A percentile compares a stretch with the other conserved stretches of the same genome.
Evolutionary conservation across 2,329 filamentous ascomycete species (phyloP).

Genomic region (Aspergillus intermedius): DNA sequence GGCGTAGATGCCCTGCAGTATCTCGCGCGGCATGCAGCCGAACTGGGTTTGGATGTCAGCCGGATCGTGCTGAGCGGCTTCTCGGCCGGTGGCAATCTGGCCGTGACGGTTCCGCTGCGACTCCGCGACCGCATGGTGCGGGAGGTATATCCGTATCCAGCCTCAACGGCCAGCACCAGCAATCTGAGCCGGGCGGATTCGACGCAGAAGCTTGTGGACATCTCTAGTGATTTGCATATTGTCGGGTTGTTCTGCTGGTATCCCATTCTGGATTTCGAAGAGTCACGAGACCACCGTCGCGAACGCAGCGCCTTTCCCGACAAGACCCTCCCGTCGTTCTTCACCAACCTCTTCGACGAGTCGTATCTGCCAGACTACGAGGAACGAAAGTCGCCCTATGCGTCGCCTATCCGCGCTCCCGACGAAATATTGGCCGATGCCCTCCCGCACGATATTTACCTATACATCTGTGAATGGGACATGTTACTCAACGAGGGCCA

Average conservation of each 20-base stretch:
- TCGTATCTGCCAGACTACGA: conserved; percentile 42
- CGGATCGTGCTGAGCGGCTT: conserved; percentile 57
- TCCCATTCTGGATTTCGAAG: conserved; percentile 56
- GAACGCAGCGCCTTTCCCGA: conserved; percentile 49
- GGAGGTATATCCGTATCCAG: conserved; percentile 5
- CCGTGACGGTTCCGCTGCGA: conserved; percentile 55
- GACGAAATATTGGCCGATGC: conserved; percentile 47
- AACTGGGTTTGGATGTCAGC: conserved; percentile 51
- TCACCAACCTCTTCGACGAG: conserved; percentile 46
- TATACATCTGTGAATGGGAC: conserved; percentile 61
- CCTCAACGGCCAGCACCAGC: conserved; percentile 13
- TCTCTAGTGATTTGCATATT: conserved; percentile 43
- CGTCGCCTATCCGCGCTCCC: conserved; percentile 52
- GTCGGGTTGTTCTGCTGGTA: conserved; percentile 57
- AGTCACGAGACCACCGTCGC: conserved; percentile 53
- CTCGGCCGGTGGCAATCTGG: conserved; percentile 58
- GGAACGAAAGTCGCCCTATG: conserved; percentile 51
- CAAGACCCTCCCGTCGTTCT: conserved; percentile 42
- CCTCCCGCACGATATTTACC: conserved; percentile 54
- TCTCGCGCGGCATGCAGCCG: conserved; percentile 49
- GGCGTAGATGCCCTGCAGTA: conserved; percentile 57
- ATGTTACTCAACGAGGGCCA: conserved; percentile 58
- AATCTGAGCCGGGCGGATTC: conserved; percentile 25
- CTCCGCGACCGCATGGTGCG: conserved; percentile 38
- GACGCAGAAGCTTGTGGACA: conserved; percentile 29